Evolutionary conservation across 768 basidiomycete genomes (phyloP).

Genomic region (Phaeotremella skinneri): DNA sequence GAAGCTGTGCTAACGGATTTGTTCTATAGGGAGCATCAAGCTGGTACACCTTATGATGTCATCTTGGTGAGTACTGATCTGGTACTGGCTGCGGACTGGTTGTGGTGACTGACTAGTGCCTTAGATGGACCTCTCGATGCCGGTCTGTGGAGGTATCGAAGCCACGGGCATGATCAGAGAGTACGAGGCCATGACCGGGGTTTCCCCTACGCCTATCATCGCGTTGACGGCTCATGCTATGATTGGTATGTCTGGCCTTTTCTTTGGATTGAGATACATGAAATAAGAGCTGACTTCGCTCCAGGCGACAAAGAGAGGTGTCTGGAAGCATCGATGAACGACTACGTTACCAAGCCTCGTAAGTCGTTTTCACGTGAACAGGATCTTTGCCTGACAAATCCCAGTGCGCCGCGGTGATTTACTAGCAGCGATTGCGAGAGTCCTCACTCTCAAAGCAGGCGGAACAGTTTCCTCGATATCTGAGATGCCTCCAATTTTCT

Average conservation of each 20-base stretch:
- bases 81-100: background rate
- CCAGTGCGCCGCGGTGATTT: constrained; percentile 45
- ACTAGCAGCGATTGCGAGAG: constrained; percentile 47
- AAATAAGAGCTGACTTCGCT: constrained; percentile 1
- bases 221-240: constrained; percentile 95
- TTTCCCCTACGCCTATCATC: constrained; percentile 82
- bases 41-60: constrained; percentile 78
- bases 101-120: background rate
- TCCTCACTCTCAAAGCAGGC: constrained; percentile 20
- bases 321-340: constrained; percentile 49
- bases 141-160: constrained; percentile 91
- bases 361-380: background rate
- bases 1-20: constrained; percentile 15
- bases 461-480: background rate
- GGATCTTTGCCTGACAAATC: background rate
- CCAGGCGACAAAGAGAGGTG: constrained; percentile 51
- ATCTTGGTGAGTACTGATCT: constrained; percentile 66
- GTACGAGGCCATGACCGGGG: constrained; percentile 70
- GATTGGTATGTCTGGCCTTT: constrained; percentile 25
- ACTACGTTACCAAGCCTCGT: constrained; percentile 48
- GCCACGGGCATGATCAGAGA: constrained; percentile 87
- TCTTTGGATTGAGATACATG: background rate
- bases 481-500: constrained; percentile 2
- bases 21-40: constrained; percentile 54
- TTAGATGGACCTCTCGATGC: constrained; percentile 88